phyloP scores from a whole-genome alignment of 202 grass and related monocot species.

The Cymbopogon flexuosus region DNA sequence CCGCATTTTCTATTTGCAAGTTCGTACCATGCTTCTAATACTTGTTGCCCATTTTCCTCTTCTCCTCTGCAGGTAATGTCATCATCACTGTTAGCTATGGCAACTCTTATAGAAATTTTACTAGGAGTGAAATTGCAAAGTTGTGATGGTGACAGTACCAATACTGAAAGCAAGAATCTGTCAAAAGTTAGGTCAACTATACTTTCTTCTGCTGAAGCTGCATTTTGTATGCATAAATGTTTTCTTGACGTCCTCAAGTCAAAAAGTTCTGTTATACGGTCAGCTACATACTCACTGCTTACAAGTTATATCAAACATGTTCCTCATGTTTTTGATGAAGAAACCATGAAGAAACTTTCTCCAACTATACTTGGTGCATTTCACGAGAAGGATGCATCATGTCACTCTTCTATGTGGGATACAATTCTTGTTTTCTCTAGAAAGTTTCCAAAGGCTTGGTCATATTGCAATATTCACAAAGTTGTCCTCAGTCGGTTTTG shows the following conservation, averaged over 20 bases:
- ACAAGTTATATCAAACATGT: slow-evolving; percentile 84
- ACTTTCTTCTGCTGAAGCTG: slow-evolving; percentile 60
- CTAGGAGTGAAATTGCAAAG: slow-evolving; percentile 63
- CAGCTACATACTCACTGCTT: slow-evolving; percentile 68
- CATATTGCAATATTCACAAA: slow-evolving; percentile 77
- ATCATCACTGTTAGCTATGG: slow-evolving; percentile 78
- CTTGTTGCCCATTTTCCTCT: slow-evolving; percentile 1
- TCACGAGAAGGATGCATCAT: slow-evolving; percentile 71
- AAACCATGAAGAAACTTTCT: slow-evolving; percentile 68
- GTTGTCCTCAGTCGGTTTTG: slow-evolving; percentile 60
- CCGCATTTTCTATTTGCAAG: not conserved
- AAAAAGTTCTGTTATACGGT: slow-evolving; percentile 57
- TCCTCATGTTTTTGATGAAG: slow-evolving; percentile 73
- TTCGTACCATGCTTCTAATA: slow-evolving; percentile 26
- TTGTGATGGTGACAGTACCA: slow-evolving; percentile 38
- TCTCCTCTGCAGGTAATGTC: slow-evolving; percentile 66
- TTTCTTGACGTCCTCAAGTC: slow-evolving; percentile 84
- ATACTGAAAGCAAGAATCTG: slow-evolving; percentile 52
- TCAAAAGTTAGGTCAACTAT: slow-evolving; percentile 63
- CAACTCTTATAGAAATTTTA: slow-evolving; percentile 88
- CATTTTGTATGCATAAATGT: slow-evolving; percentile 70
- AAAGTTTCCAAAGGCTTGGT: slow-evolving; percentile 83
- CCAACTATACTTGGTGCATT: slow-evolving; percentile 64
- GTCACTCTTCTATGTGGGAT: slow-evolving; percentile 87
- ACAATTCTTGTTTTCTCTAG: slow-evolving; percentile 67